Percentiles rank a stretch among this genome's conserved stretches.
Conservation (phyloP, 306 rosid species). For the Gillenia trifoliata region DNA sequence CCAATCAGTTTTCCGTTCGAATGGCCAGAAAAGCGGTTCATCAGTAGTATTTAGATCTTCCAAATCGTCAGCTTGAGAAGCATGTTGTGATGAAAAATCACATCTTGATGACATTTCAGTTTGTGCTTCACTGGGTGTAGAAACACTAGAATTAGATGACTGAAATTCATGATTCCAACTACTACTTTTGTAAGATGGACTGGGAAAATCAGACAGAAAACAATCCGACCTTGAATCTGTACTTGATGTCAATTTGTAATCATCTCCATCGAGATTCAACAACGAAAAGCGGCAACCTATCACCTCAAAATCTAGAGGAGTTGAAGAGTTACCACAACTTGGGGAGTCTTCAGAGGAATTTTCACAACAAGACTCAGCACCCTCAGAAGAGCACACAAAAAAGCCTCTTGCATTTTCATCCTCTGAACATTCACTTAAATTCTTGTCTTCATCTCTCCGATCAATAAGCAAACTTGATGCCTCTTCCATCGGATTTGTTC, state of each 20-base stretch:
- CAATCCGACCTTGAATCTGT: conserved; percentile 1
- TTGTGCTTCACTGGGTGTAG: too few relatives aligned
- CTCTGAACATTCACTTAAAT: too few relatives aligned
- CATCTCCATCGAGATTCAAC: conserved; percentile 29
- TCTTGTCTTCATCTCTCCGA: too few relatives aligned
- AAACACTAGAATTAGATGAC: not conserved
- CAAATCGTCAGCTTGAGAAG: conserved; percentile 5
- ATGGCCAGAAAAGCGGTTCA: conserved; percentile 61
- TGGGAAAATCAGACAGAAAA: conserved; percentile 11
- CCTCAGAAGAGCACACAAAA: too few relatives aligned
- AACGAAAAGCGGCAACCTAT: conserved; percentile 20
- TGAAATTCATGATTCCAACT: not conserved
- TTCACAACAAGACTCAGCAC: too few relatives aligned
- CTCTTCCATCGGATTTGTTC: too few relatives aligned
- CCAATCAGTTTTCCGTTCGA: conserved; percentile 30
- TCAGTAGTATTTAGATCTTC: conserved; percentile 15
- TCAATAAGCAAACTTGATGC: too few relatives aligned
- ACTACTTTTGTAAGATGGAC: conserved; percentile 13
- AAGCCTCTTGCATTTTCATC: too few relatives aligned
- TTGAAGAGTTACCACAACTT: too few relatives aligned
- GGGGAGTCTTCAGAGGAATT: too few relatives aligned
- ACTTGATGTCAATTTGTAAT: conserved; percentile 19
- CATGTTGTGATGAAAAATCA: not conserved
- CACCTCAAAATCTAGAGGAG: conserved; percentile 7
- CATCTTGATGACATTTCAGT: not conserved